phyloP scores from a whole-genome alignment of 2,329 filamentous ascomycete genomes.

The Erysiphe neolycopersici region DNA sequence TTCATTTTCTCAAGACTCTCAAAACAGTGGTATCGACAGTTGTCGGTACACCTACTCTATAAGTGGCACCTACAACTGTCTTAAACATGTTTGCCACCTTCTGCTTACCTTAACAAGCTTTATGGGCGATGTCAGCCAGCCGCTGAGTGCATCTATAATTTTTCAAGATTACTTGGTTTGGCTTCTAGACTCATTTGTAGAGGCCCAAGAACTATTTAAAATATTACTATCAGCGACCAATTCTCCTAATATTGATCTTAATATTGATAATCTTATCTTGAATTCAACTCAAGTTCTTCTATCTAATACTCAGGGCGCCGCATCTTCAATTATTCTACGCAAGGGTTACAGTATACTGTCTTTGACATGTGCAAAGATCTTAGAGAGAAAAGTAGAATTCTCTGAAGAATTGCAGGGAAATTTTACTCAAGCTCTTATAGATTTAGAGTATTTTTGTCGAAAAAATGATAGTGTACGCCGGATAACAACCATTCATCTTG shows the following conservation, averaged over 20 bases:
- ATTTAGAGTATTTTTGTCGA: slow-evolving; percentile 7
- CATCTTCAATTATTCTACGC: slow-evolving; percentile 7
- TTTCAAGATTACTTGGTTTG: slow-evolving; percentile 13
- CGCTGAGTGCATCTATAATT: slow-evolving; percentile 9
- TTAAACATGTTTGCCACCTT: slow-evolving; percentile 9
- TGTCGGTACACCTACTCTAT: slow-evolving; percentile 8
- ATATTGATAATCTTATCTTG: slow-evolving; percentile 3
- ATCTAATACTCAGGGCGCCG: slow-evolving; percentile 3
- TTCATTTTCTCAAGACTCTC: slow-evolving; percentile 1
- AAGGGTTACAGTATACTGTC: slow-evolving; percentile 11
- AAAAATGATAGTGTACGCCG: slow-evolving; percentile 7
- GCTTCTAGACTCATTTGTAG: slow-evolving; percentile 12
- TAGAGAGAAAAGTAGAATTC: slow-evolving; percentile 5
- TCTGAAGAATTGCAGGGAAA: slow-evolving; percentile 2
- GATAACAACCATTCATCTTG: slow-evolving; percentile 5
- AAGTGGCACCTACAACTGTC: slow-evolving; percentile 4
- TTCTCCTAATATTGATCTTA: slow-evolving; percentile 3
- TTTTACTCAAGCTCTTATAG: slow-evolving; percentile 7
- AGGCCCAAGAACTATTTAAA: slow-evolving; percentile 6
- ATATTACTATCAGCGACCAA: slow-evolving; percentile 3
- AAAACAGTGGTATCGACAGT: neutral
- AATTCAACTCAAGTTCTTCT: slow-evolving; percentile 7
- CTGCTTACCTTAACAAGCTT: slow-evolving; percentile 11
- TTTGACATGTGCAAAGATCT: slow-evolving; percentile 8
- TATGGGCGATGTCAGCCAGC: slow-evolving; percentile 7